Percentiles rank a stretch among this genome's conserved stretches.
Conservation (phyloP, 331 rosid species). For the Malus hybrid region DNA sequence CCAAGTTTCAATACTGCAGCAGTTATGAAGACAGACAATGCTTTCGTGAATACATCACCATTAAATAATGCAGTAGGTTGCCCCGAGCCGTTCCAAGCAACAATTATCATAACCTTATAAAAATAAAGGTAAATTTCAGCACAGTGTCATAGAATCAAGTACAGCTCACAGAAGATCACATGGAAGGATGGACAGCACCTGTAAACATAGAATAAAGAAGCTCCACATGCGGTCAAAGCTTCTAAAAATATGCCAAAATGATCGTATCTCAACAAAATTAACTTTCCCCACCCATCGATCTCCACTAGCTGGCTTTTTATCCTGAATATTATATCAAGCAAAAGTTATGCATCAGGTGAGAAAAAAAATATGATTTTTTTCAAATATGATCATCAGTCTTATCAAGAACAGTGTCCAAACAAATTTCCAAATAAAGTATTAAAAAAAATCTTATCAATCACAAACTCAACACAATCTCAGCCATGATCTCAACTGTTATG, state of each 20-base stretch:
- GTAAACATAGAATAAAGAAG: constrained; percentile 84
- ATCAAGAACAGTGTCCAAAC: not conserved
- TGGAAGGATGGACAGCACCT: constrained; percentile 42
- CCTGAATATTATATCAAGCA: constrained; percentile 41
- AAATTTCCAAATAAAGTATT: not conserved
- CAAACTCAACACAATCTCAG: not conserved
- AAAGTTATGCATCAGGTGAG: not conserved
- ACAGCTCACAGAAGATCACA: constrained; percentile 1
- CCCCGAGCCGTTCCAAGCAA: constrained; percentile 92
- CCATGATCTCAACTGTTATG: not conserved
- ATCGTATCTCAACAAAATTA: constrained; percentile 91
- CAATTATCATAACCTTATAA: constrained; percentile 81
- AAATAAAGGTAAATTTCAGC: constrained; percentile 15
- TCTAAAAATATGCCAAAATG: constrained; percentile 96
- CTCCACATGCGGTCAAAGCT: constrained; percentile 99
- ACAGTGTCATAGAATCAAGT: not conserved
- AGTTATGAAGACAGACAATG: constrained; percentile 82
- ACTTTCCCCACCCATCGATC: constrained; percentile 94
- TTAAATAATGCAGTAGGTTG: constrained; percentile 58
- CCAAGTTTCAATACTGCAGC: constrained; percentile 96
- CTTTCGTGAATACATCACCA: constrained; percentile 78
- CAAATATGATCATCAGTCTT: not conserved
- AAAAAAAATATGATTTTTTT: not conserved
- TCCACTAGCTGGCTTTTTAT: constrained; percentile 43
- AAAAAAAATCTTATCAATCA: not conserved